Evolutionary conservation across 1,139 yeast genomes (phyloP).

Genomic region (Trichomonascaceae sp.): DNA sequence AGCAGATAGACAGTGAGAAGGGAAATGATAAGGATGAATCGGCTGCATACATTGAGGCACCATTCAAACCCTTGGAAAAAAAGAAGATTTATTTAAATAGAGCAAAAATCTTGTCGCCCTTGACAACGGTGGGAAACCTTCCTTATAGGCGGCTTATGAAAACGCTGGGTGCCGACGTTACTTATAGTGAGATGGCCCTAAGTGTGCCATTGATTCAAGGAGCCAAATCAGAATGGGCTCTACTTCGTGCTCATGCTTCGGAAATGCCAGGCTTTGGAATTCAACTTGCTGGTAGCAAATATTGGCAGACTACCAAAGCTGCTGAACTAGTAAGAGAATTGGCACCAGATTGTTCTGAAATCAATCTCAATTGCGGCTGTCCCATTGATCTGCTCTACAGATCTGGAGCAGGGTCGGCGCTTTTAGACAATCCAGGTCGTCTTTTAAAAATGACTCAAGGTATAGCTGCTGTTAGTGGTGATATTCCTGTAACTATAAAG

Average conservation of each 20-base stretch:
- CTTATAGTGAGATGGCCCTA: constrained; percentile 94
- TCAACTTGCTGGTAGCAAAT: constrained; percentile 86
- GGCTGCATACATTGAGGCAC: constrained; percentile 65
- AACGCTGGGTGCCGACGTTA: constrained; percentile 83
- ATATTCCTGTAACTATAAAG: constrained; percentile 85
- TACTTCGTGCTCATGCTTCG: constrained; percentile 77
- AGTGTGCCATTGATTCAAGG: constrained; percentile 83
- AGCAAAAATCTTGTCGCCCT: constrained; percentile 87
- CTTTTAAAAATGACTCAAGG: constrained; percentile 72
- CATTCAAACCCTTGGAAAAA: constrained; percentile 78
- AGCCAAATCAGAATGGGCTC: constrained; percentile 93
- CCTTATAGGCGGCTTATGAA: constrained; percentile 95
- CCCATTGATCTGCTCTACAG: constrained; percentile 89
- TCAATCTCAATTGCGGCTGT: constrained; percentile 93
- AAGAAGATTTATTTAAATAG: constrained; percentile 57
- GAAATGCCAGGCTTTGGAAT: constrained; percentile 91
- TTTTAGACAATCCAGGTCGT: constrained; percentile 83
- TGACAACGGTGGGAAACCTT: constrained; percentile 94
- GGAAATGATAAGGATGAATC: constrained; percentile 27
- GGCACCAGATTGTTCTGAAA: constrained; percentile 53
- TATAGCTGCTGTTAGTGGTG: constrained; percentile 85
- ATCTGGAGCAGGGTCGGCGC: constrained; percentile 94
- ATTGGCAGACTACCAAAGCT: constrained; percentile 91
- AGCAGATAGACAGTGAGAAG: constrained; percentile 31
- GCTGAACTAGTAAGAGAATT: constrained; percentile 67